These are phyloP conservation scores for Solanum piurae DNA, from an alignment of 257 asterid genomes.

Conservation along the genomic window DNA sequence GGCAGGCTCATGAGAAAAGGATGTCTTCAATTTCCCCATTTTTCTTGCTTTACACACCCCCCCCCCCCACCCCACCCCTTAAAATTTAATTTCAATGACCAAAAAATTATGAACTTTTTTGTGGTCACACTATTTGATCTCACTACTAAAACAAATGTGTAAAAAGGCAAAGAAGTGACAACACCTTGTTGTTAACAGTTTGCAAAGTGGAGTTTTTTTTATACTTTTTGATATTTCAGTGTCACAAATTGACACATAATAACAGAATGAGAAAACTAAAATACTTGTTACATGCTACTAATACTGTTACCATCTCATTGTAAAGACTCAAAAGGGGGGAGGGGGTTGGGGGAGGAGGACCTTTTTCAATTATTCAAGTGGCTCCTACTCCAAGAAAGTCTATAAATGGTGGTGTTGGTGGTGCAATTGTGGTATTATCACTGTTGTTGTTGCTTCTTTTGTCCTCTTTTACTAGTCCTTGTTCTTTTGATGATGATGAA, in stretches of 20 bases:
- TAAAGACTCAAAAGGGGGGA: neutral
- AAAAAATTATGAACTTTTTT: neutral
- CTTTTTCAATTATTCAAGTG: constrained; percentile 20
- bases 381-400: constrained; percentile 96
- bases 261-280: neutral
- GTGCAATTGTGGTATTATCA: constrained; percentile 15
- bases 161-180: neutral
- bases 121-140: neutral
- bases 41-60: constrained; percentile 10
- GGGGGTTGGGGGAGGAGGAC: neutral
- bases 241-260: constrained; percentile 13
- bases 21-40: constrained; percentile 18
- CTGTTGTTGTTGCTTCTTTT: constrained; percentile 11
- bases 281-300: neutral
- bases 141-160: neutral
- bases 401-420: constrained; percentile 57
- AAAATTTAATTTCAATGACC: neutral
- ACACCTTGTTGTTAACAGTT: neutral
- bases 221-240: constrained; percentile 9
- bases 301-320: neutral
- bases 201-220: neutral
- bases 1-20: constrained; percentile 50
- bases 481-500: neutral
- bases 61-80: neutral
- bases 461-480: constrained; percentile 13